Conservation (phyloP, 1,139 yeast genomes). For the Saccharomyces hybrid region DNA sequence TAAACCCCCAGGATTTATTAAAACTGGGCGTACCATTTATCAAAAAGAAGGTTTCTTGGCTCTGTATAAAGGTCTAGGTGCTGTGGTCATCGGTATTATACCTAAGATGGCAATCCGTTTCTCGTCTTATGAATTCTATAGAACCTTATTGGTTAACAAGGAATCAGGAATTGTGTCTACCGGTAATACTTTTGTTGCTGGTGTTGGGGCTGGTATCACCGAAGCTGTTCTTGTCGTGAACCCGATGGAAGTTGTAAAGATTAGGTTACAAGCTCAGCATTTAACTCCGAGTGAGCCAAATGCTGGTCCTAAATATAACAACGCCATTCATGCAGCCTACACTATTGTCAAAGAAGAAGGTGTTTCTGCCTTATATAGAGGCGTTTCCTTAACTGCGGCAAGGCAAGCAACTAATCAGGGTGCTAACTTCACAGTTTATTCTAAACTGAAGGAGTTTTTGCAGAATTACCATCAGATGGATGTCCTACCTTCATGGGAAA, state of each 20-base stretch:
- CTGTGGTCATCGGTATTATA: conserved; percentile 93
- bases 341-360: conserved; percentile 89
- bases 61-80: conserved; percentile 91
- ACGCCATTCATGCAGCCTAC: conserved; percentile 87
- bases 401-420: conserved; percentile 99
- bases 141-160: conserved; percentile 55
- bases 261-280: conserved; percentile 92
- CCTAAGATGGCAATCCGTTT: conserved; percentile 98
- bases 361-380: conserved; percentile 81
- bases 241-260: conserved; percentile 96
- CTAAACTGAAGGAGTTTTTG: conserved; percentile 67
- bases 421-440: conserved; percentile 93
- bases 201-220: conserved; percentile 96
- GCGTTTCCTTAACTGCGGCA: conserved; percentile 92
- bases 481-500: conserved; percentile 83
- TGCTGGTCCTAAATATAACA: conserved; percentile 67
- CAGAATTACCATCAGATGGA: conserved; percentile 58
- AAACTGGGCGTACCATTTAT: conserved; percentile 73
- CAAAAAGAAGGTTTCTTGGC: conserved; percentile 78
- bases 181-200: conserved; percentile 74
- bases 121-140: conserved; percentile 85
- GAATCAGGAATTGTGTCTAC: conserved; percentile 62
- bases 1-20: conserved; percentile 77
- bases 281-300: conserved; percentile 53
- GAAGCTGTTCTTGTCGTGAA: conserved; percentile 93